Evolutionary conservation across 2,329 filamentous ascomycete genomes (phyloP), one percentile per base, ranked within the genome.

Genomic region (Pseudogymnoascus sp.): DNA sequence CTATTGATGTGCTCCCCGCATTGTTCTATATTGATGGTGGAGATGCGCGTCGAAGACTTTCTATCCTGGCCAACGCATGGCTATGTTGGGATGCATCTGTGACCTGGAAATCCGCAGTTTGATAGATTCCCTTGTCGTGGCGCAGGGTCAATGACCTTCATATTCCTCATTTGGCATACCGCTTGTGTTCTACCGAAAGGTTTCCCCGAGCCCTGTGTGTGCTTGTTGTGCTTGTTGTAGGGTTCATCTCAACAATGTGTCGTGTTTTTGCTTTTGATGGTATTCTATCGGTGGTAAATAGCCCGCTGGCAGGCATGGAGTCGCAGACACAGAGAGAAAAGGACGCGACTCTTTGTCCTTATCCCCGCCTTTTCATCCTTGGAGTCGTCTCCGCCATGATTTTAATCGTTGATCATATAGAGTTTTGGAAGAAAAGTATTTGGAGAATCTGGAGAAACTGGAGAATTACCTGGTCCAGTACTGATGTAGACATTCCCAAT

Each of bases 1-100:
- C 33, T 9, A 18, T 11, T 47, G n/a, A 3, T 54, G 28, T 33
- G 28, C 6, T 54, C 28, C 28, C 47, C 47, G 28, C 28, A 28
- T 50, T 50, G 43, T 50, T 14, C 43, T 50, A 50, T 50, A 16
- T 50, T 47, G 43, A 50, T 50, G 22, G 43, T 50, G 22, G 22
- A 30, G 3, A 50, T 3, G 22, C 7, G 8, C 25, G 16, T 11
- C 4, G 4, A 14, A 9, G 22, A 47, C 14, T 28, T 47, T 47
- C 20, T 28, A 47, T 28, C 22, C 41, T 47, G 22, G 41, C 14
- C 41, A 47, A 6, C 14, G 22, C 20, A 9, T 33, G 28, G 28
- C 28, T 3, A 4, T 54, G 43, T 33, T 16, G n/a, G 47, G n/a
- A 12, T 54, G 28, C 47, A 54, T 54, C 47, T 12, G n/a, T 35